These are phyloP conservation scores for Nicotiana rustica DNA, from an alignment of 305 asterid genomes.

Conservation along the genomic window DNA sequence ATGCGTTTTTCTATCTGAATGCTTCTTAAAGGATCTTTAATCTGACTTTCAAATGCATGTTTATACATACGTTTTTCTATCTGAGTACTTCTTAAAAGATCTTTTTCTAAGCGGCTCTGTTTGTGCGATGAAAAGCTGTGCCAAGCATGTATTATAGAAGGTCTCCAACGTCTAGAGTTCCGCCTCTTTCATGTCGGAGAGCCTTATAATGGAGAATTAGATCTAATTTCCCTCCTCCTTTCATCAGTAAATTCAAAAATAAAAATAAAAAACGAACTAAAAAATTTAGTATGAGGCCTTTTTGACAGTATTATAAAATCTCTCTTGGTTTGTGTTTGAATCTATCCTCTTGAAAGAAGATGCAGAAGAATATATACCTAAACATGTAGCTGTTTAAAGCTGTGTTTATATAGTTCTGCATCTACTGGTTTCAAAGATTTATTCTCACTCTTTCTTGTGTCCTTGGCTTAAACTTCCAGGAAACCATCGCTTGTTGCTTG, in stretches of 20 bases:
- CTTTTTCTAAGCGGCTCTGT: not conserved
- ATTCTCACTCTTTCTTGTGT: conserved; percentile 19
- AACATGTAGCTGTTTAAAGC: conserved; percentile 12
- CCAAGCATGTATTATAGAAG: conserved; percentile 20
- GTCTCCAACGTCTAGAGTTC: not conserved
- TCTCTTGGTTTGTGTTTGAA: not conserved
- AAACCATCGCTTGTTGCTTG: conserved; percentile 74
- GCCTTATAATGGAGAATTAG: conserved; percentile 13
- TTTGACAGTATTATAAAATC: not conserved
- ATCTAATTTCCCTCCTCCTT: not conserved
- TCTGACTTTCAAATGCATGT: not conserved
- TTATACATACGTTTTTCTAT: not conserved
- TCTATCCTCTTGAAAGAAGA: not conserved
- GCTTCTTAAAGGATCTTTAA: not conserved
- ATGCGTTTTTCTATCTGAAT: not conserved
- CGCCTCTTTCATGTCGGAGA: not conserved
- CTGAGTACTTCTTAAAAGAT: not conserved
- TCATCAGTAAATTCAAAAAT: conserved; percentile 1
- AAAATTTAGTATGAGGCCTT: not conserved
- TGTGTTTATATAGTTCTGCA: conserved; percentile 2
- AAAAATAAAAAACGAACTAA: not conserved
- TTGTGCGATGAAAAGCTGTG: conserved; percentile 4
- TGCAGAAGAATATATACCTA: not conserved
- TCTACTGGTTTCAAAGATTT: conserved; percentile 13
- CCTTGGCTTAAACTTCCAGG: conserved; percentile 53